Base-by-base conservation (phyloP, 1,139 yeast species). In the Suhomyces terraborum region DNA sequence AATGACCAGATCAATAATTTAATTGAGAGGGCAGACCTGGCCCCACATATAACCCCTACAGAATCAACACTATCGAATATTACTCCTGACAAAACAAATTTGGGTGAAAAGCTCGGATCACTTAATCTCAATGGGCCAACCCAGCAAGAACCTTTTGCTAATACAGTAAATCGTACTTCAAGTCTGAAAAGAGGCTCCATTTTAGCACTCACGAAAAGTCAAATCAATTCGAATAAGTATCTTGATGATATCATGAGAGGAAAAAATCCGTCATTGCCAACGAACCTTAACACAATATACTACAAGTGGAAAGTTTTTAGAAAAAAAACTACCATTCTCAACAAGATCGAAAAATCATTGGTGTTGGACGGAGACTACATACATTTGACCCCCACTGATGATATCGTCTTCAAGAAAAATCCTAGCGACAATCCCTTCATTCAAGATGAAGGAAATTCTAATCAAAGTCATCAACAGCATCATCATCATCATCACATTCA, bases 281-380 rank as follows among this genome's bases (percentile, higher is more conserved):
- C 66, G 4, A 64, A 64, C 38, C 56, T 69, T 31, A 72, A 69
- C 44, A 60, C 75, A 4, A 61, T 70, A 7, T 73, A 71, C 48
- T 70, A 64, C 54, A 75, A 77, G 41, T 79, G 91, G 79, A 84
- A 80, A 30, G 95, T 93, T 1, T 88, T 89, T 87, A 75, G 98
- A 52, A 79, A 94, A 46, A 93, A 89, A 56, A 81, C 91, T 71
- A 83, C 95, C 0, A 84, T 93, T 53, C 79, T 86, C 48, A 81
- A 82, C 43, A 77, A 89, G 40, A 88, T 88, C 47, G 96, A 91
- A 51, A 80, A 94, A 51, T 79, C 89, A 1, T 68, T 93, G 36
- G 91, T 95, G 1, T 79, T 93, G 32, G 98, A 93, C 61, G 98
- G 98, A 14, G 96, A 89, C 55, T 91, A 89, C 56, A 81, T 93